phyloP scores from a whole-genome alignment of 768 basidiomycete genomes.

The Gymnopilus junonius region DNA sequence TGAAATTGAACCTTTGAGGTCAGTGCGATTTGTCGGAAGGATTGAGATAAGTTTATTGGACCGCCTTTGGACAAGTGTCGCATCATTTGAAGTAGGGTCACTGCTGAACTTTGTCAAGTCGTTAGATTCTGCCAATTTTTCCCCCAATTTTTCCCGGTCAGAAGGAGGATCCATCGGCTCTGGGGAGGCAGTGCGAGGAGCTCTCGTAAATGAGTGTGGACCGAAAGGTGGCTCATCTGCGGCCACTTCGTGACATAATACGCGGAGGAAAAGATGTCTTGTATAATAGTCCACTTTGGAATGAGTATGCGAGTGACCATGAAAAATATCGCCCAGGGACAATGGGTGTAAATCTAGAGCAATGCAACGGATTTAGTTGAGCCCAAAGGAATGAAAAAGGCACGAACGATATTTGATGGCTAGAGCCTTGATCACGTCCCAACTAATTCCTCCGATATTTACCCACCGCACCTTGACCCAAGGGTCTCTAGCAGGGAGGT shows the following conservation, averaged over 20 bases:
- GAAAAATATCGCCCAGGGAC: slow-evolving; percentile 71
- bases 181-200: slow-evolving; percentile 41
- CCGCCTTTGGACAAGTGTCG: slow-evolving; percentile 6
- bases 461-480: slow-evolving; percentile 81
- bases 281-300: slow-evolving; percentile 76
- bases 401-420: slow-evolving; percentile 65
- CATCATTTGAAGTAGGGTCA: not conserved
- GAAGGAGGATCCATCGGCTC: slow-evolving; percentile 32
- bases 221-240: slow-evolving; percentile 29
- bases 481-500: slow-evolving; percentile 50
- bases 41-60: slow-evolving; percentile 15
- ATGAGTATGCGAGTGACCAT: slow-evolving; percentile 54
- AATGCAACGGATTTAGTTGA: not conserved
- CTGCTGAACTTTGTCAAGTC: slow-evolving; percentile 6
- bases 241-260: slow-evolving; percentile 65
- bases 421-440: slow-evolving; percentile 74
- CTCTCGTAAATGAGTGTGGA: slow-evolving; percentile 29
- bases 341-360: slow-evolving; percentile 67
- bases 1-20: slow-evolving; percentile 7
- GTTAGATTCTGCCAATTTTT: slow-evolving; percentile 7
- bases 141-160: slow-evolving; percentile 14
- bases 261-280: slow-evolving; percentile 71
- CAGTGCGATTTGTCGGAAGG: slow-evolving; percentile 26
- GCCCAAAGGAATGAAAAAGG: not conserved
- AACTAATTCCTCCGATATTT: slow-evolving; percentile 68